phyloP scores from a whole-genome alignment of 2,329 filamentous ascomycete genomes.

The Proliferodiscus dingleyae region DNA sequence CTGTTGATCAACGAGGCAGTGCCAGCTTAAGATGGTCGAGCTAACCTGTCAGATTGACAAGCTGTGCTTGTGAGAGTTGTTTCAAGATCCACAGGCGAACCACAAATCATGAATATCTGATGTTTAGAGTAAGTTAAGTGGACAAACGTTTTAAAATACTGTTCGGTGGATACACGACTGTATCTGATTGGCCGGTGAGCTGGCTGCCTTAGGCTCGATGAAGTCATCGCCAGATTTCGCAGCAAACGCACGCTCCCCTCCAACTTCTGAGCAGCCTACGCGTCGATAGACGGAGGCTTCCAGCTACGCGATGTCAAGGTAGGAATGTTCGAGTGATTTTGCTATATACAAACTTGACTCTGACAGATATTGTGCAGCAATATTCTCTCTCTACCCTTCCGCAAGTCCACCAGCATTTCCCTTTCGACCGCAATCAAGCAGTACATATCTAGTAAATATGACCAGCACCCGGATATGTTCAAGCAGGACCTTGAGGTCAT shows the following conservation, averaged over 20 bases:
- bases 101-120: too few relatives aligned
- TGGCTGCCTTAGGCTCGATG: constrained; percentile 3
- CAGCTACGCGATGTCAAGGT: constrained; percentile 5
- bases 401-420: constrained; percentile 73
- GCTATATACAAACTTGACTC: neutral
- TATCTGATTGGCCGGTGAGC: neutral
- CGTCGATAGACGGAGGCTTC: neutral
- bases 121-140: too few relatives aligned
- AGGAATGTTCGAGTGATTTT: neutral
- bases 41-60: too few relatives aligned
- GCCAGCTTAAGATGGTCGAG: too few relatives aligned
- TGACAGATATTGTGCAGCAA: constrained; percentile 21
- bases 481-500: constrained; percentile 81
- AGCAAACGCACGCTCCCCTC: neutral
- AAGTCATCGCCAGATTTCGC: constrained; percentile 6
- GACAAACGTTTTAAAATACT: too few relatives aligned
- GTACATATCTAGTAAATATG: constrained; percentile 97
- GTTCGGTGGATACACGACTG: too few relatives aligned
- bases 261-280: neutral
- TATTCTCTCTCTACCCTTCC: constrained; percentile 59
- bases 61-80: too few relatives aligned
- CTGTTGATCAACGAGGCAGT: too few relatives aligned
- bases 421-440: constrained; percentile 80
- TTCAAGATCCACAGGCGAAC: too few relatives aligned
- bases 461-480: constrained; percentile 98